Base-by-base conservation (phyloP, 768 basidiomycete genomes). In the Boletus edulis region DNA sequence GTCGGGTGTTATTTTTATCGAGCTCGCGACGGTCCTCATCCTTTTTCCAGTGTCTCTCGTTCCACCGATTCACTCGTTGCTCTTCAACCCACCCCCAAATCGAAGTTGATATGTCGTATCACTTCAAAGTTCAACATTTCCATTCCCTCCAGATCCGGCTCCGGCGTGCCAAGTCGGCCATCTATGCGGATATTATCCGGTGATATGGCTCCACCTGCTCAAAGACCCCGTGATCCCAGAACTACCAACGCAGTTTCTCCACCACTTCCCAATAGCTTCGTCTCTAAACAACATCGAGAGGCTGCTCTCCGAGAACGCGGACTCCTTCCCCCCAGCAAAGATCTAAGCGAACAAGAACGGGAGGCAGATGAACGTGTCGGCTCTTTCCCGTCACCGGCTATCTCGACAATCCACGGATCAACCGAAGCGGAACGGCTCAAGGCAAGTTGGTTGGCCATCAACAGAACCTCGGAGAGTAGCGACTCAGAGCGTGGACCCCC, bases 291-390 rank as follows among this genome's bases (percentile, higher is more conserved):
- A 7, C 56, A 60, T 20, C 51, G 69, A 20, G 79, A 84, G 44
- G 83, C 81, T 4, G 84, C 85, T 2, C 75, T 86, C 20, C 78
- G 84, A 13, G 83, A 78, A 59, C 78, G 83, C 32, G 84, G 85
- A 0, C 72, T 87, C 38, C 71, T 81, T 3, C 83, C 85, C 22
- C 77, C 79, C 2, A 39, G 55, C 24, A 70, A 66, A 35, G 71
- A 72, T 47, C 67, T 75, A 6, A 76, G 72, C 42, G 42, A 62
- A 40, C 71, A 72, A 49, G 71, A 79, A 68, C 59, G 76, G 69
- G 67, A 75, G 77, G 49, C 79, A 68, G 68, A 71, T 63, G 24
- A 73, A 68, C 65, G 79, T 76, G 58, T 72, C 49, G 43, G 67
- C 75, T 55, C 71, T 66, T 41, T 73, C 75, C 66, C 64, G 9